Evolutionary conservation across 1,284 basidiomycete genomes (phyloP).

Genomic region (Apiotrichum brassicae): DNA sequence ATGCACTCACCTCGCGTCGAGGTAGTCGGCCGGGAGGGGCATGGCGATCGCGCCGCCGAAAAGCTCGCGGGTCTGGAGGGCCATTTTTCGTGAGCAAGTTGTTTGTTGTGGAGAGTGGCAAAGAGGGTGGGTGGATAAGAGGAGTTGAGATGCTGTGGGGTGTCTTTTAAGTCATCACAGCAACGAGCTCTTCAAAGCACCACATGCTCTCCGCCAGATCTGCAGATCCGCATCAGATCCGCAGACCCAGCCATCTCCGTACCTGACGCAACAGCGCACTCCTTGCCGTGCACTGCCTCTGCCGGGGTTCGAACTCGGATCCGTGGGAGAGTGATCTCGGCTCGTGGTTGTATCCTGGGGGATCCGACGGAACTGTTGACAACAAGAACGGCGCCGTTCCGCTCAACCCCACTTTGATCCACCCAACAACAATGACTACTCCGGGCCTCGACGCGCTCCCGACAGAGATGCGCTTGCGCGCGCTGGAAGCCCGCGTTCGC

Average conservation of each 20-base stretch:
- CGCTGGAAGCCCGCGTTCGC: slow-evolving; percentile 34
- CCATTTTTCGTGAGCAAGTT: too few species aligned
- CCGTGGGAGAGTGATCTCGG: too few species aligned
- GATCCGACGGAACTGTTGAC: too few species aligned
- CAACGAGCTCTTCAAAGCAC: background rate
- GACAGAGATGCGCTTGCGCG: slow-evolving; percentile 6
- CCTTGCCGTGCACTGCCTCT: too few species aligned
- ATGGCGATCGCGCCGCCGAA: slow-evolving; percentile 71
- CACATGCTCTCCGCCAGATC: background rate
- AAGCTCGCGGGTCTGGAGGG: slow-evolving; percentile 26
- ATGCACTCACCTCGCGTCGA: slow-evolving; percentile 88
- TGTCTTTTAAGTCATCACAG: background rate
- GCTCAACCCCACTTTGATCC: background rate
- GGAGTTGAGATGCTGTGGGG: background rate
- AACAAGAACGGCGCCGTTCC: too few species aligned
- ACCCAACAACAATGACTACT: background rate
- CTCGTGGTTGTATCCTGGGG: too few species aligned
- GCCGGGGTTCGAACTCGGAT: too few species aligned
- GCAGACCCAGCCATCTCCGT: too few species aligned
- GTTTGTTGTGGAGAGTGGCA: background rate
- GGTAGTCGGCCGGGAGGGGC: slow-evolving; percentile 55
- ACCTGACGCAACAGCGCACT: too few species aligned
- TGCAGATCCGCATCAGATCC: background rate
- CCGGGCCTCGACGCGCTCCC: background rate
- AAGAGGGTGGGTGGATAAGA: background rate